phyloP scores from a whole-genome alignment of 257 asterid species.

The Capsicum baccatum region DNA sequence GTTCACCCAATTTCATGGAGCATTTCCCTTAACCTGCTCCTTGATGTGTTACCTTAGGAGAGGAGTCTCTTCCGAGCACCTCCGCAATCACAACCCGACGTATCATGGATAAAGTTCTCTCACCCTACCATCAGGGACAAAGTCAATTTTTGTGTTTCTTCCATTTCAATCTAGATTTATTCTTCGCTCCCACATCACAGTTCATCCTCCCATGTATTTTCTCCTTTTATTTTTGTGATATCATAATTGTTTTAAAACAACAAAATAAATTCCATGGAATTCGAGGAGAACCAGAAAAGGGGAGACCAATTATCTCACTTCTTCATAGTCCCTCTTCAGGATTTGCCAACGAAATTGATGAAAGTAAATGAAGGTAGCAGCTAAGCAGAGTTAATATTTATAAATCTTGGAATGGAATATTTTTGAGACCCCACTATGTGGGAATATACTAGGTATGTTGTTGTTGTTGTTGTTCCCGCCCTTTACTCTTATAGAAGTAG shows the following conservation, averaged over 20 bases:
- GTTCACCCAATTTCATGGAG: slow-evolving; percentile 16
- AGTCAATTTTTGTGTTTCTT: neutral
- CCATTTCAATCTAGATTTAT: neutral
- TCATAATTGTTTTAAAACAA: neutral
- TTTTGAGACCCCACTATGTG: neutral
- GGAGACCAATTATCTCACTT: neutral
- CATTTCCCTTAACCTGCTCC: slow-evolving; percentile 4
- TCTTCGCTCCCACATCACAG: neutral
- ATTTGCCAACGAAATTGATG: slow-evolving; percentile 2
- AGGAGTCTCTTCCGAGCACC: neutral
- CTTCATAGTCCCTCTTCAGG: neutral
- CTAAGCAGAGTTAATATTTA: slow-evolving; percentile 2
- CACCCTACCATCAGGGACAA: neutral
- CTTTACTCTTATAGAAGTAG: neutral
- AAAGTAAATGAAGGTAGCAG: neutral
- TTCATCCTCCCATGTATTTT: neutral
- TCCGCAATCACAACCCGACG: neutral
- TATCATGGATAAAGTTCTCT: slow-evolving; percentile 17
- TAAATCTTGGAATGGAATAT: neutral
- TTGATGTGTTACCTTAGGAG: neutral
- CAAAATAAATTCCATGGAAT: neutral
- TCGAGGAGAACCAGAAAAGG: neutral
- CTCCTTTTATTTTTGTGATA: neutral
- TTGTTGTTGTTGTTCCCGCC: neutral
- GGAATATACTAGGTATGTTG: no score